Conservation (phyloP, 164 flowering plant genomes). For the Taxillus chinensis region DNA sequence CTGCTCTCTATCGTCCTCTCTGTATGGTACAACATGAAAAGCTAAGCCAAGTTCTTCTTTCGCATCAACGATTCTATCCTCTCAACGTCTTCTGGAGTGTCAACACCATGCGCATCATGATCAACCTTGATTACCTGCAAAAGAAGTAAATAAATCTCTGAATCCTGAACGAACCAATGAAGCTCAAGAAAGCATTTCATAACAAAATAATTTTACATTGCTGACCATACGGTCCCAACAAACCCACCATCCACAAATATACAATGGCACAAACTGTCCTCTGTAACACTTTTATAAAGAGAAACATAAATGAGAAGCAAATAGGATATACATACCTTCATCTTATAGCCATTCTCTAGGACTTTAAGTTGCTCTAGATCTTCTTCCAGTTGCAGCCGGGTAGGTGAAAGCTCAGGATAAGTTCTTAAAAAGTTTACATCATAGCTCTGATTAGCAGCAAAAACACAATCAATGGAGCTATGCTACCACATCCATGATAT, state of each 20-base stretch:
- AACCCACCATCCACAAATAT: too few species aligned
- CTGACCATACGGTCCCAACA: too few species aligned
- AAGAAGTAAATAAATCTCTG: neutral
- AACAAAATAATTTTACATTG: too few species aligned
- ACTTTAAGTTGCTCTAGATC: conserved; percentile 96
- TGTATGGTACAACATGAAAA: neutral
- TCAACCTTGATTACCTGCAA: conserved; percentile 59
- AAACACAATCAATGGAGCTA: neutral
- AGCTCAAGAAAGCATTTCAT: too few species aligned
- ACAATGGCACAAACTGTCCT: too few species aligned
- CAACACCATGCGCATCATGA: conserved; percentile 66
- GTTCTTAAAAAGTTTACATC: conserved; percentile 74
- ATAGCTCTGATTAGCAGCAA: conserved; percentile 48
- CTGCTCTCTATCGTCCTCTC: too few species aligned
- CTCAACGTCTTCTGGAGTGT: conserved; percentile 53
- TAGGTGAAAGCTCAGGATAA: conserved; percentile 76
- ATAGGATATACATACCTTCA: conserved; percentile 51
- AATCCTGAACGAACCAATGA: too few species aligned
- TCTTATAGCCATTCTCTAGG: conserved; percentile 94
- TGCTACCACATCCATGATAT: too few species aligned
- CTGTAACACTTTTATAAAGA: too few species aligned
- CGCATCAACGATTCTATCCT: conserved; percentile 53
- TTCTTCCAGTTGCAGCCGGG: conserved; percentile 93
- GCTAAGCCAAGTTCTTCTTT: conserved; percentile 34
- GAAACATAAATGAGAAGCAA: too few species aligned